Conservation (phyloP, 2,329 filamentous ascomycete genomes). For the Fusarium incarnatum region DNA sequence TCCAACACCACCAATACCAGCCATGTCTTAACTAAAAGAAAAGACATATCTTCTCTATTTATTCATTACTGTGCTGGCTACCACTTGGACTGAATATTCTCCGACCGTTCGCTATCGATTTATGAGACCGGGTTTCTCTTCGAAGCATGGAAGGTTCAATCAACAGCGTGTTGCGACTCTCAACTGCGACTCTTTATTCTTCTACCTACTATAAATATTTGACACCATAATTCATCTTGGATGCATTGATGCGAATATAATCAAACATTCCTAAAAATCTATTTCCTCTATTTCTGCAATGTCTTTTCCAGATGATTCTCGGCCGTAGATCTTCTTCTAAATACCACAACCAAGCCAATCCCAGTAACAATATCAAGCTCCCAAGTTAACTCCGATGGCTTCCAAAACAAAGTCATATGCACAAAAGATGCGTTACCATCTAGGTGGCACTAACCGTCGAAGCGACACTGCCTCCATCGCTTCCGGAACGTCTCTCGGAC, state of each 20-base stretch:
- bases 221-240: background rate
- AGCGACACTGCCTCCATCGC: slow-evolving; percentile 53
- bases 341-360: slow-evolving; percentile 6
- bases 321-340: slow-evolving; percentile 1
- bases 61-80: background rate
- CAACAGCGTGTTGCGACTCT: background rate
- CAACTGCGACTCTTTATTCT: background rate
- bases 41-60: background rate
- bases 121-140: background rate
- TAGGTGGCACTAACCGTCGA: slow-evolving; percentile 50
- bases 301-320: background rate
- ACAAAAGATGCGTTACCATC: slow-evolving; percentile 11
- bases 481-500: slow-evolving; percentile 53
- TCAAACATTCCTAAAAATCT: background rate
- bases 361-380: slow-evolving; percentile 13
- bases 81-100: background rate
- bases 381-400: slow-evolving; percentile 27
- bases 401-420: slow-evolving; percentile 14
- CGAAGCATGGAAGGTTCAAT: background rate
- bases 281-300: slow-evolving; percentile 8
- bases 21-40: background rate
- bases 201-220: background rate
- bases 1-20: background rate
- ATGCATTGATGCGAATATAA: background rate
- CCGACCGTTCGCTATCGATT: background rate